phyloP scores from a whole-genome alignment of 345 rosid species.

The Pistacia atlantica region DNA sequence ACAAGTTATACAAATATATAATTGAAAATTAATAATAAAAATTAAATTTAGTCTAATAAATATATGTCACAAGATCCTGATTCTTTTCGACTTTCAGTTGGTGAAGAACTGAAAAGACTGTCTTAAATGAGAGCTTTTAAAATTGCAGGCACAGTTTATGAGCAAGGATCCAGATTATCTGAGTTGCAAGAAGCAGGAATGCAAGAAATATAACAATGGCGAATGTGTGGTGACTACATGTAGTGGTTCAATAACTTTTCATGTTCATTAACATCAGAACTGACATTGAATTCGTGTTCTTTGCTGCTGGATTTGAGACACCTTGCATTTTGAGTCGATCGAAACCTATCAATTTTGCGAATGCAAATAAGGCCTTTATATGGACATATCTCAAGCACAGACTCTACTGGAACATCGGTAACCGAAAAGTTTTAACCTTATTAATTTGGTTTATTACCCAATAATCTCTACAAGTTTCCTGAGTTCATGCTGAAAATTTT shows the following conservation, averaged over 20 bases:
- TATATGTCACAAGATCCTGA: too few species aligned
- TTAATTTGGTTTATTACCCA: too few species aligned
- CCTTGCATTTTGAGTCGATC: slow-evolving; percentile 55
- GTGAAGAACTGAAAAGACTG: not conserved
- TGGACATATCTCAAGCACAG: slow-evolving; percentile 55
- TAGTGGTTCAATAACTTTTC: slow-evolving; percentile 44
- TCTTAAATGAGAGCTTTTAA: not conserved
- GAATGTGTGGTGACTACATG: slow-evolving; percentile 39
- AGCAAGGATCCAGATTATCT: slow-evolving; percentile 55
- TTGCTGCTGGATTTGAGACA: slow-evolving; percentile 45
- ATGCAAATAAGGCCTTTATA: slow-evolving; percentile 50
- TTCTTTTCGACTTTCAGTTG: too few species aligned
- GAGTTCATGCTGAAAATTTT: too few species aligned
- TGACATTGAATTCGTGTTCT: slow-evolving; percentile 60
- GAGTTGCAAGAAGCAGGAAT: slow-evolving; percentile 44
- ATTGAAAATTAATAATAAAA: too few species aligned
- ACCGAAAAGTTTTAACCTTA: not conserved
- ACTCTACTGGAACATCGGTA: slow-evolving; percentile 63
- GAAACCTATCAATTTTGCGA: slow-evolving; percentile 43
- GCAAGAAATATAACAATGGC: slow-evolving; percentile 28
- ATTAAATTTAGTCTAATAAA: too few species aligned
- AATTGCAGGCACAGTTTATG: slow-evolving; percentile 48
- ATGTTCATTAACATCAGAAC: slow-evolving; percentile 63
- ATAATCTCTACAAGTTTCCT: not conserved
- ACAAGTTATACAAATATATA: too few species aligned